A percentile compares a stretch with the other conserved stretches of the same genome.
Conservation (phyloP, 768 basidiomycete species). For the Leccinum sublutescens region DNA sequence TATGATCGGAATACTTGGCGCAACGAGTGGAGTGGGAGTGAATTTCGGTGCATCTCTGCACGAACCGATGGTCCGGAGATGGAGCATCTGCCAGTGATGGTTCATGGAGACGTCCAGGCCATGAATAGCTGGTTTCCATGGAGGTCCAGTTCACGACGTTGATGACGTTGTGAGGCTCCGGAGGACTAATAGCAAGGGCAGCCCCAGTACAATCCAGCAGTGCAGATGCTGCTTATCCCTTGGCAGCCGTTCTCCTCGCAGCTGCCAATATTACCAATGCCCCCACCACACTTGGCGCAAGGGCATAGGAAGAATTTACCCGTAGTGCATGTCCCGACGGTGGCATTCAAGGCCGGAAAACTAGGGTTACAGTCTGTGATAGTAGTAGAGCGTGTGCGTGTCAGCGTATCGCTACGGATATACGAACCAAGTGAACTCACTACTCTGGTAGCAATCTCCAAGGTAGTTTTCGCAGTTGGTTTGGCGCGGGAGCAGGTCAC, state of each 20-base stretch:
- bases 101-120: background rate
- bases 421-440: background rate
- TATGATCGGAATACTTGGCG: background rate
- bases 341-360: background rate
- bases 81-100: background rate
- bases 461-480: background rate
- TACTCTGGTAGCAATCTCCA: background rate
- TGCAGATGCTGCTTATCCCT: background rate
- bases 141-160: background rate
- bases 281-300: constrained; percentile 1
- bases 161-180: background rate
- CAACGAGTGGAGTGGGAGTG: background rate
- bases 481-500: background rate
- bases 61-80: background rate
- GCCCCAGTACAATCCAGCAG: background rate
- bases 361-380: background rate
- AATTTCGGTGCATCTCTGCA: background rate
- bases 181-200: background rate
- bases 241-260: background rate
- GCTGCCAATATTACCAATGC: background rate
- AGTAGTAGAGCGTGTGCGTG: no score
- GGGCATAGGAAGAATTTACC: background rate
- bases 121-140: background rate
- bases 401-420: background rate
- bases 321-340: background rate